Evolutionary conservation across 1,284 basidiomycete genomes (phyloP), one percentile per base, ranked within the genome.

Genomic region (Pseudozyma flocculosa): DNA sequence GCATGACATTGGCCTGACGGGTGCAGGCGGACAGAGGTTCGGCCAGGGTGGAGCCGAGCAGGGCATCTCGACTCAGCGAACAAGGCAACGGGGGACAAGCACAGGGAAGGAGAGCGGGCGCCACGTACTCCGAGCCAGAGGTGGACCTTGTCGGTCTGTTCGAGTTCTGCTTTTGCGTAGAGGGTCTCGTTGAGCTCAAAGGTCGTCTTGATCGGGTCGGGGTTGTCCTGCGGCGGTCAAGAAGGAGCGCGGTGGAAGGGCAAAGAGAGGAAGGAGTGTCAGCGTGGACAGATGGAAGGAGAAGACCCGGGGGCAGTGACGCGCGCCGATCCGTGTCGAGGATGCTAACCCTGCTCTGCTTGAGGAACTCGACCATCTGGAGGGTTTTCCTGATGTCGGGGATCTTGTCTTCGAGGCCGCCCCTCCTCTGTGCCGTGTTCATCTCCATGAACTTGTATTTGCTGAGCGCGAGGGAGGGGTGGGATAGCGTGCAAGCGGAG

Each of bases 381-480:
- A 98, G 80, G 2, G 93, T 97, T 80, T 94, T 92, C 72, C 86
- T 85, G 72, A 98, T 93, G 79, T 98, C 95, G 0, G 94, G 94
- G 43, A 97, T 93, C 83, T 98, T 97, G 61, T 90, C 89, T 68
- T 91, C 88, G 5, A 97, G 82, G 1, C 87, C 87, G 51, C 84
- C 83, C 46, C 88, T 84, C 42, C 92, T 84, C 76, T 92, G 88
- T 14, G 87, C 83, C 43, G 94, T 83, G 75, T 87, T 93, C 32
- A 86, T 82, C 73, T 97, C 94, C 94, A 98, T 97, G 80, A 94
- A 95, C 55, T 90, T 88, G 82, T 98, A 98, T 83, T 98, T 97
- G 61, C 92, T 96, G 81, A 8, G 22, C 17, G 21, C 4, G 21
- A n/a, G 2, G 18, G 37, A 32, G 24, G 21, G 47, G 9, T 40